Percentiles rank a stretch among this genome's conserved stretches.
Conservation (phyloP, 192 early-diverging fungal species). For the Cladochytrium replicatum region DNA sequence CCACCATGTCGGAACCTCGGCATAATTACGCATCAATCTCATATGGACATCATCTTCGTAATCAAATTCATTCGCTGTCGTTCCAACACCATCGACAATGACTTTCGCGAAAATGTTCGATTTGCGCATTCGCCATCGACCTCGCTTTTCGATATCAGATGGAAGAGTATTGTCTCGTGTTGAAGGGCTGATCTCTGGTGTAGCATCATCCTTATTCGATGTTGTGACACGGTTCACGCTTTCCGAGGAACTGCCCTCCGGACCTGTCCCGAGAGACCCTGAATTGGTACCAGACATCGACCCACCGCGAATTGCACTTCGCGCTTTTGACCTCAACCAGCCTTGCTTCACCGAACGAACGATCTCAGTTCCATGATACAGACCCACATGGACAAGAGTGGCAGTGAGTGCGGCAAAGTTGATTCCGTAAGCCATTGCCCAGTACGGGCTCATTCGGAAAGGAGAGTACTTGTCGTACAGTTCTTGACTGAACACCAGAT, state of each 20-base stretch:
- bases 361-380: too few species aligned
- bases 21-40: conserved; percentile 62
- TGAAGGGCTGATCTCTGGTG: conserved; percentile 3
- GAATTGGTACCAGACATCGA: too few species aligned
- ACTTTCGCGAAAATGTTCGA: conserved; percentile 6
- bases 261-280: too few species aligned
- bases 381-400: too few species aligned
- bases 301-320: too few species aligned
- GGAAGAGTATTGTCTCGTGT: background rate
- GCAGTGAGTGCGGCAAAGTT: conserved; percentile 4
- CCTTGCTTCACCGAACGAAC: too few species aligned
- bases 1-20: conserved; percentile 74
- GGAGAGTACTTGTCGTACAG: background rate
- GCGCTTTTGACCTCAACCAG: too few species aligned
- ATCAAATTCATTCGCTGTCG: conserved; percentile 7
- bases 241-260: too few species aligned
- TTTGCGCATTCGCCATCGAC: background rate
- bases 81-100: conserved; percentile 1
- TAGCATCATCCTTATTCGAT: too few species aligned
- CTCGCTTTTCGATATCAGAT: background rate
- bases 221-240: too few species aligned
- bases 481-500: background rate
- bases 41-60: conserved; percentile 67
- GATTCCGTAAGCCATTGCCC: conserved; percentile 4
- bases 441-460: conserved; percentile 3